A percentile compares a stretch with the other conserved stretches of the same genome.
phyloP scores from a whole-genome alignment of 1,284 basidiomycete species.

The Irpex lacteus region DNA sequence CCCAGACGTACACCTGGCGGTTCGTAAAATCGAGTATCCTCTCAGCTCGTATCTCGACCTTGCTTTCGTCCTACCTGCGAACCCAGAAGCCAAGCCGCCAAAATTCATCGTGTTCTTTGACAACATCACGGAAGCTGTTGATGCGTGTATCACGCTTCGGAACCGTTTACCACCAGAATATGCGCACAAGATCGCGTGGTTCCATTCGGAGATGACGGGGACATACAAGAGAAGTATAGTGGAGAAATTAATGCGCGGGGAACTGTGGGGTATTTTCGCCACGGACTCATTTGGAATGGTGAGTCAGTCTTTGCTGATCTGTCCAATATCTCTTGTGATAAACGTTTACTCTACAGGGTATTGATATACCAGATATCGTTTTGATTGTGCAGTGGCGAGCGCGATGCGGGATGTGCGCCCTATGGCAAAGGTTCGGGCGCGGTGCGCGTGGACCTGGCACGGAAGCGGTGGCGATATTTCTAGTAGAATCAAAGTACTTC shows the following conservation, averaged over 20 bases:
- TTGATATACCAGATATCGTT: too few relatives aligned
- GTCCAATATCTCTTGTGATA: too few relatives aligned
- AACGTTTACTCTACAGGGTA: too few relatives aligned
- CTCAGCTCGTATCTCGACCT: not conserved
- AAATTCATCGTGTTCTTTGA: constrained; percentile 33
- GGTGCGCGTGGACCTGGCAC: too few relatives aligned
- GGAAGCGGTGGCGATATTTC: too few relatives aligned
- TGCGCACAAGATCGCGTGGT: constrained; percentile 18
- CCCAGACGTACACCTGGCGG: not conserved
- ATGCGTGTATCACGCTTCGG: constrained; percentile 11
- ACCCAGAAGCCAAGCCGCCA: not conserved
- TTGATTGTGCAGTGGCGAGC: too few relatives aligned
- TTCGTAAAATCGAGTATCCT: constrained; percentile 1
- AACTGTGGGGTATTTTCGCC: constrained; percentile 23
- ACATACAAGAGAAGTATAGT: constrained; percentile 16
- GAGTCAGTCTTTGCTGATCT: too few relatives aligned
- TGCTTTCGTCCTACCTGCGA: not conserved
- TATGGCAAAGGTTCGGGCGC: too few relatives aligned
- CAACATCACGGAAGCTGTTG: constrained; percentile 16
- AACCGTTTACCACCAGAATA: constrained; percentile 9
- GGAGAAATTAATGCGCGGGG: constrained; percentile 16
- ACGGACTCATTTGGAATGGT: too few relatives aligned
- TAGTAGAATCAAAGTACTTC: too few relatives aligned
- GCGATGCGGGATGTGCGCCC: too few relatives aligned
- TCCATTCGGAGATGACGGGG: constrained; percentile 18